Conservation (phyloP, 495 filamentous ascomycete genomes). For the Podospora appendiculata region DNA sequence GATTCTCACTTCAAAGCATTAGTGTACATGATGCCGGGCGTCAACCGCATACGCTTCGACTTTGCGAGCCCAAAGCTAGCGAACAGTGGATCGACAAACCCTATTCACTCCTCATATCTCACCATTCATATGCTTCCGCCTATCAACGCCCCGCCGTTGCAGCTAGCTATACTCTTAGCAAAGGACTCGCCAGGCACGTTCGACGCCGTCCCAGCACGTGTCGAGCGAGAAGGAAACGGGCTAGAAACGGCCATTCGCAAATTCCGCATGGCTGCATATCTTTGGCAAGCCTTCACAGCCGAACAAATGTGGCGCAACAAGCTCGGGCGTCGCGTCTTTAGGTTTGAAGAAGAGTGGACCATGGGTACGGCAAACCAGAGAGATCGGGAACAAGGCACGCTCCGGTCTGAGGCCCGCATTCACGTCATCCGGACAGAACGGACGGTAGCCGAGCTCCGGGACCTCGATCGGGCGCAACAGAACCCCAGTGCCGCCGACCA, state of each 20-base stretch:
- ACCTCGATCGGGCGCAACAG: slow-evolving; percentile 76
- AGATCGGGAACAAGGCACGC: slow-evolving; percentile 57
- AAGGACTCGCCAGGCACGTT: slow-evolving; percentile 84
- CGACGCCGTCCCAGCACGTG: slow-evolving; percentile 68
- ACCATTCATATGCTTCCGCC: slow-evolving; percentile 79
- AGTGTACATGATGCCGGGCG: slow-evolving; percentile 77
- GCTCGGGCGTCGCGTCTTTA: slow-evolving; percentile 74
- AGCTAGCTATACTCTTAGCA: slow-evolving; percentile 75
- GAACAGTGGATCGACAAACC: slow-evolving; percentile 57
- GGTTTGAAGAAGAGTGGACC: slow-evolving; percentile 92
- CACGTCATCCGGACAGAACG: slow-evolving; percentile 77
- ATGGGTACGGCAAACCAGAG: slow-evolving; percentile 64
- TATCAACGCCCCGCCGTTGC: slow-evolving; percentile 65
- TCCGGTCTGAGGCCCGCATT: slow-evolving; percentile 84
- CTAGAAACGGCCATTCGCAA: slow-evolving; percentile 75
- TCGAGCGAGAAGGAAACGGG: slow-evolving; percentile 70
- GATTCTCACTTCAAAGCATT: slow-evolving; percentile 85
- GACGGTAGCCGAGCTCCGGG: slow-evolving; percentile 74
- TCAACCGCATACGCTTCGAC: slow-evolving; percentile 78
- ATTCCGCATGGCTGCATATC: slow-evolving; percentile 83
- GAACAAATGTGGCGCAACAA: slow-evolving; percentile 90
- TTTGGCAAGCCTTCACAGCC: slow-evolving; percentile 93
- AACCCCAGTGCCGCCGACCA: slow-evolving; percentile 56
- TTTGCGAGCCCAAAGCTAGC: slow-evolving; percentile 76
- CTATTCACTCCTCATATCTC: slow-evolving; percentile 68